These are phyloP conservation scores for Clavaria fumosa DNA, from an alignment of 768 basidiomycete species.

Conservation along the genomic window DNA sequence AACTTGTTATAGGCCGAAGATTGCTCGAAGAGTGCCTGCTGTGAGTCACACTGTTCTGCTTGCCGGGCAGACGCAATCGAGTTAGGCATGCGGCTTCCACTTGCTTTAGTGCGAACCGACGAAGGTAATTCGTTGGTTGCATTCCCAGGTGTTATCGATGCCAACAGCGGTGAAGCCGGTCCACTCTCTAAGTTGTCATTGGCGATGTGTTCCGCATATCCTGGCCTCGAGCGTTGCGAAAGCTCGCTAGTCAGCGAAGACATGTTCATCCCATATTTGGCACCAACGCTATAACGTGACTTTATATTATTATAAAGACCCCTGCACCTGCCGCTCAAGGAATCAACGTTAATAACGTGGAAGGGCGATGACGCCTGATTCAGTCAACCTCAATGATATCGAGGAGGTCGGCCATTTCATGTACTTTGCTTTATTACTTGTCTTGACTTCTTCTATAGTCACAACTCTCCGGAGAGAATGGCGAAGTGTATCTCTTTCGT, in stretches of 20 bases:
- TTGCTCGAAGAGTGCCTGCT: background rate
- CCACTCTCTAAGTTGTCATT: too few species aligned
- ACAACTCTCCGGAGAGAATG: constrained; percentile 56
- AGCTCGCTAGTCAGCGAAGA: too few species aligned
- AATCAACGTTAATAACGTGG: background rate
- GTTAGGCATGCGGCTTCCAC: background rate
- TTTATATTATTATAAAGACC: too few species aligned
- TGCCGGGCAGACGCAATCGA: background rate
- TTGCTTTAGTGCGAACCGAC: background rate
- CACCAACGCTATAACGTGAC: too few species aligned
- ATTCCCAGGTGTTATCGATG: background rate
- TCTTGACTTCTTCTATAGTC: constrained; percentile 26
- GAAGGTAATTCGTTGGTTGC: background rate
- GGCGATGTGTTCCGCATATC: too few species aligned
- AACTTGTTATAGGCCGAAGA: constrained; percentile 59
- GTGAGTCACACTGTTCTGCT: background rate
- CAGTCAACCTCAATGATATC: constrained; percentile 14
- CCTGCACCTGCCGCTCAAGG: background rate
- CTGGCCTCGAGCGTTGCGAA: too few species aligned
- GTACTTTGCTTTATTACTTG: background rate
- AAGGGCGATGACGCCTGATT: background rate
- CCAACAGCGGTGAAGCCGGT: too few species aligned
- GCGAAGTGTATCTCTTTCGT: constrained; percentile 70
- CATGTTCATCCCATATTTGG: background rate
- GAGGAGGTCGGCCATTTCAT: constrained; percentile 15